These are phyloP conservation scores for Sugiyamaella boreocaroliniensis DNA, from an alignment of 805 yeast species.

Conservation along the genomic window DNA sequence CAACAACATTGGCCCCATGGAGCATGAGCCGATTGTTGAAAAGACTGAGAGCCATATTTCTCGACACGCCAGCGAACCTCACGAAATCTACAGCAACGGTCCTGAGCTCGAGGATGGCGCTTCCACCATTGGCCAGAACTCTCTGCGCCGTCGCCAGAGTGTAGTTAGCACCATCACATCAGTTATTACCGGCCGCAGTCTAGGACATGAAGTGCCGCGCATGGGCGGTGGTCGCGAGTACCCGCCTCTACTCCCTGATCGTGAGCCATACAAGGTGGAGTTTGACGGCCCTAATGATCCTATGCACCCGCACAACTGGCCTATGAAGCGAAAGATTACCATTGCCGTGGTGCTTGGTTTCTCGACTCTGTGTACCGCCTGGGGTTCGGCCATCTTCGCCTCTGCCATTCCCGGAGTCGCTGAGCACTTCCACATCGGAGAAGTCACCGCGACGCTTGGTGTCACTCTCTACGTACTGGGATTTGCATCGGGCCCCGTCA, in stretches of 20 bases:
- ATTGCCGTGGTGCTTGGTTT: constrained; percentile 12
- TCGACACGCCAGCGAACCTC: background rate
- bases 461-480: constrained; percentile 83
- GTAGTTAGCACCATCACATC: background rate
- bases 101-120: background rate
- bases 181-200: background rate
- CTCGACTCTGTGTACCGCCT: constrained; percentile 48
- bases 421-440: constrained; percentile 54
- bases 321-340: constrained; percentile 36
- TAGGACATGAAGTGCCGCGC: constrained; percentile 2
- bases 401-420: constrained; percentile 47
- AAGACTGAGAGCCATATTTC: background rate
- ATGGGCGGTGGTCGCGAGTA: constrained; percentile 13
- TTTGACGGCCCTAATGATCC: constrained; percentile 80
- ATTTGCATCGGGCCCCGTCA: constrained; percentile 84
- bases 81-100: background rate
- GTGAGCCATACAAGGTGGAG: constrained; percentile 48
- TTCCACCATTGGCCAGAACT: background rate
- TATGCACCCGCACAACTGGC: constrained; percentile 73
- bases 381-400: constrained; percentile 82
- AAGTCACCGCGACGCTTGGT: constrained; percentile 61
- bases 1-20: background rate
- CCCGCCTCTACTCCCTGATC: constrained; percentile 12
- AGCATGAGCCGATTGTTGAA: background rate
- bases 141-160: background rate